Evolutionary conservation across 257 asterid genomes (phyloP).

Genomic region (Capsicum baccatum): DNA sequence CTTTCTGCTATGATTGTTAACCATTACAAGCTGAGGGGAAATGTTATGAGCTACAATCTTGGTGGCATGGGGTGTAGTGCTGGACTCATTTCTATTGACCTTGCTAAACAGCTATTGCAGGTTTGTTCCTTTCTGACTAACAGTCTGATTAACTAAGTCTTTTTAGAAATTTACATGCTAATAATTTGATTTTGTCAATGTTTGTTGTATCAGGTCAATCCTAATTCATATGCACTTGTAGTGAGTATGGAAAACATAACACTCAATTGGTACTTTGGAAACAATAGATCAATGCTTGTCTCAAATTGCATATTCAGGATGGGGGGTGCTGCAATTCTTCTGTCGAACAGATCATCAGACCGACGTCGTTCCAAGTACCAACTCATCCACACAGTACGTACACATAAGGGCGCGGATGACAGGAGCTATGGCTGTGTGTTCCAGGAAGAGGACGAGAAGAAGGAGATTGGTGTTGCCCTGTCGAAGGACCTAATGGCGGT

Average conservation of each 20-base stretch:
- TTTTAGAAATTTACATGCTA: not conserved
- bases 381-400: constrained; percentile 49
- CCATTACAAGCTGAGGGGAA: constrained; percentile 58
- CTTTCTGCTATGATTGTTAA: constrained; percentile 59
- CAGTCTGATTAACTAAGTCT: no score
- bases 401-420: constrained; percentile 56
- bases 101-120: constrained; percentile 59
- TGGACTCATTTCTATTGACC: constrained; percentile 52
- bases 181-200: not conserved
- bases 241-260: constrained; percentile 58
- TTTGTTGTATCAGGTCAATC: constrained; percentile 46
- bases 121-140: constrained; percentile 25
- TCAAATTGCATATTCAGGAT: constrained; percentile 60
- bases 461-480: constrained; percentile 45
- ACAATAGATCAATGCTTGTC: constrained; percentile 55
- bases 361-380: constrained; percentile 46
- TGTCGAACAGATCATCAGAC: constrained; percentile 49
- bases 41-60: constrained; percentile 54
- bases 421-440: constrained; percentile 50
- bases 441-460: constrained; percentile 54
- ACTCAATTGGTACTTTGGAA: constrained; percentile 49
- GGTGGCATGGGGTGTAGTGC: constrained; percentile 76
- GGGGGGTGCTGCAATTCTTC: constrained; percentile 58
- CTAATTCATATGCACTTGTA: constrained; percentile 56
- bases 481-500: constrained; percentile 48